These are phyloP conservation scores for Pseudogymnoascus sp. DNA, from an alignment of 2,329 filamentous ascomycete genomes.

Conservation along the genomic window DNA sequence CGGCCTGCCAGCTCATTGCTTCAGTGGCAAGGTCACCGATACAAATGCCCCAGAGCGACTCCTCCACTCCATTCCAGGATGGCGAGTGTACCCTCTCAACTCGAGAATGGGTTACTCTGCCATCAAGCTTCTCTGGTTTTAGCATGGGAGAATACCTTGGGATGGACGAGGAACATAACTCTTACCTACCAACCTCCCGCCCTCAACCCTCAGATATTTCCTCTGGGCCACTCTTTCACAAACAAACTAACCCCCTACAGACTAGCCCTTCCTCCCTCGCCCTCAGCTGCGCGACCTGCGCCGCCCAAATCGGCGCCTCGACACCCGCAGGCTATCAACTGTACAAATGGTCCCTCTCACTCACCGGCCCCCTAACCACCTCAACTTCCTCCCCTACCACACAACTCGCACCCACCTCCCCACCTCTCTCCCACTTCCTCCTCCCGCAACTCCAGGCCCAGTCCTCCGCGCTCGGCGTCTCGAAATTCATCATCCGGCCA, in stretches of 20 bases:
- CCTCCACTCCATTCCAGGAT: conserved; percentile 21
- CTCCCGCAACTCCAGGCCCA: conserved; percentile 5
- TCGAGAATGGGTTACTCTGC: conserved; percentile 33
- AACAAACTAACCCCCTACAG: neutral
- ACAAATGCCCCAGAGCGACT: conserved; percentile 56
- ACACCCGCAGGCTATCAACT: conserved; percentile 19
- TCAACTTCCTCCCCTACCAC: neutral
- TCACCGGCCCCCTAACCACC: neutral
- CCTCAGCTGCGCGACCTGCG: conserved; percentile 17
- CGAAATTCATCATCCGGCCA: conserved; percentile 8
- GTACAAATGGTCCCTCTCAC: conserved; percentile 21
- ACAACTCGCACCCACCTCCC: neutral
- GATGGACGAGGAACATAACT: conserved; percentile 41
- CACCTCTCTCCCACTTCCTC: conserved; percentile 4
- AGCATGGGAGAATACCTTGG: conserved; percentile 35
- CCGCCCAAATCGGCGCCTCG: conserved; percentile 19
- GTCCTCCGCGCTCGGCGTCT: conserved; percentile 9
- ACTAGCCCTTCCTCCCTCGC: neutral
- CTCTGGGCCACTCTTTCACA: neutral
- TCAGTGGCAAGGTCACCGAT: conserved; percentile 56
- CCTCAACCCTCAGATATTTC: conserved; percentile 16
- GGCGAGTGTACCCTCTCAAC: conserved; percentile 31
- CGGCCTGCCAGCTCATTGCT: conserved; percentile 40
- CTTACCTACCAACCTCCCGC: conserved; percentile 10
- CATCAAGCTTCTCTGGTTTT: conserved; percentile 16